Evolutionary conservation across 306 rosid species (phyloP).

Genomic region (Lathyrus oleraceus): DNA sequence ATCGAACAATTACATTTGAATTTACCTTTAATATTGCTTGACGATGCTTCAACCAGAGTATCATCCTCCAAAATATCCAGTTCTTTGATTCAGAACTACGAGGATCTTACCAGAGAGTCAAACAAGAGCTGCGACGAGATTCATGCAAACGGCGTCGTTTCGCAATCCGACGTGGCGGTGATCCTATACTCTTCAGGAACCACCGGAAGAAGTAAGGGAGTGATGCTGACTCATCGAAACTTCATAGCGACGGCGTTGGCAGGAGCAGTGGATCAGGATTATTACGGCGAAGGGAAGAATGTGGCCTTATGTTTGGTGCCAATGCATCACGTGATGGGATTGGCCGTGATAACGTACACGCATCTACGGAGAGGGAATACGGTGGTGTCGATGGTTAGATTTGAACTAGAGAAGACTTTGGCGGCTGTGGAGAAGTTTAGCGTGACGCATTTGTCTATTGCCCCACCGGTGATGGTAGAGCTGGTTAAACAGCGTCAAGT

Average conservation of each 20-base stretch:
- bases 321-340: slow-evolving; percentile 51
- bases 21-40: slow-evolving; percentile 32
- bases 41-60: neutral
- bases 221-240: slow-evolving; percentile 46
- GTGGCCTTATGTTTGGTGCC: slow-evolving; percentile 50
- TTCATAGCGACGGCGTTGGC: slow-evolving; percentile 46
- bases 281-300: slow-evolving; percentile 33
- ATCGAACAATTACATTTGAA: slow-evolving; percentile 18
- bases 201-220: slow-evolving; percentile 57
- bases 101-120: slow-evolving; percentile 35
- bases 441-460: slow-evolving; percentile 42
- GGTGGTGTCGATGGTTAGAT: slow-evolving; percentile 45
- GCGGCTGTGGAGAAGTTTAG: slow-evolving; percentile 39
- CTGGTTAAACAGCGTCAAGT: slow-evolving; percentile 28
- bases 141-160: slow-evolving; percentile 3
- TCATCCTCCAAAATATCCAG: neutral
- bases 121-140: neutral
- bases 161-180: slow-evolving; percentile 47
- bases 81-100: slow-evolving; percentile 25
- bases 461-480: slow-evolving; percentile 48
- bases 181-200: slow-evolving; percentile 58
- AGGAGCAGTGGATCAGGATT: slow-evolving; percentile 42
- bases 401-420: slow-evolving; percentile 39
- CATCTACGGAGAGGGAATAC: slow-evolving; percentile 48
- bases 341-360: slow-evolving; percentile 30